phyloP scores from a whole-genome alignment of 805 yeast species.

The Candida loeiensis region DNA sequence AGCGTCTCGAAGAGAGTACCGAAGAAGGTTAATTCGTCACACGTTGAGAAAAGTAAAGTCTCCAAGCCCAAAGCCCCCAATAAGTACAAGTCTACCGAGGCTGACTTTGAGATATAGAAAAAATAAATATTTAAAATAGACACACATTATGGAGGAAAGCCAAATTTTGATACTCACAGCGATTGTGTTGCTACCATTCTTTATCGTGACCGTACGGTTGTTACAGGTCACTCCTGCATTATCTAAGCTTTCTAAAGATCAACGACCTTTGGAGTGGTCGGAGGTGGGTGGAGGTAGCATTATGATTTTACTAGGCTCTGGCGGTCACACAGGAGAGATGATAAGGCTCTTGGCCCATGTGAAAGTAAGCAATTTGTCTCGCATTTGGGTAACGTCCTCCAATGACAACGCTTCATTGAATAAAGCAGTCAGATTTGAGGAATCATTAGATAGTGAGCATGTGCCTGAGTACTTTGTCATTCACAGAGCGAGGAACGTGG shows the following conservation, averaged over 20 bases:
- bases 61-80: constrained; percentile 6
- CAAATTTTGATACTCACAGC: constrained; percentile 14
- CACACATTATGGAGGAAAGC: constrained; percentile 10
- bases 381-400: constrained; percentile 44
- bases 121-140: constrained; percentile 1
- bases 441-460: constrained; percentile 14
- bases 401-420: constrained; percentile 50
- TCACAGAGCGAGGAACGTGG: constrained; percentile 60
- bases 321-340: constrained; percentile 98
- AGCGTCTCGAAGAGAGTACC: constrained; percentile 4
- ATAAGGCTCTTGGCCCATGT: constrained; percentile 55
- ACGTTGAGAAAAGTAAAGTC: constrained; percentile 3
- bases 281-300: constrained; percentile 21
- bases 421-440: constrained; percentile 38
- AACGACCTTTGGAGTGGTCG: background rate
- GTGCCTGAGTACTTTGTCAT: constrained; percentile 28
- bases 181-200: constrained; percentile 19
- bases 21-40: background rate
- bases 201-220: constrained; percentile 21
- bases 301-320: constrained; percentile 82
- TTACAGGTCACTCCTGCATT: constrained; percentile 21
- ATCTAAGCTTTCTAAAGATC: background rate
- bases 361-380: constrained; percentile 20
- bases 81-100: constrained; percentile 3
- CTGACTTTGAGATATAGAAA: constrained; percentile 16